Base-by-base conservation (phyloP, 805 yeast genomes). In the Candida dendrica region DNA sequence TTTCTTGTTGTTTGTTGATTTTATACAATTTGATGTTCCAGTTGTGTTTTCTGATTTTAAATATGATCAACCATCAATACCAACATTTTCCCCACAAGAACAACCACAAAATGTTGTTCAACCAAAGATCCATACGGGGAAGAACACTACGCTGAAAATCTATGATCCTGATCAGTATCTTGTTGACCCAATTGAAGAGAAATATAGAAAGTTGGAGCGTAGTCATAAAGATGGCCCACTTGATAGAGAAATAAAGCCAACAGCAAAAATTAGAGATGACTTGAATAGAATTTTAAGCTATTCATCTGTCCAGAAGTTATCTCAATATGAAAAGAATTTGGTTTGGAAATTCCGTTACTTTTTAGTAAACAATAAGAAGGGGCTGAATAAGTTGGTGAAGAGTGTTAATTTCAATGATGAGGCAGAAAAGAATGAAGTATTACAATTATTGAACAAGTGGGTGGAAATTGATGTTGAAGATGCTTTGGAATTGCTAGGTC, bases 301-400 rank as follows among this genome's bases (percentile, higher is more conserved):
- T 54, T 90, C 96, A 3, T 89, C 96, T 4, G 91, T 87, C 36
- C 85, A 85, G 41, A 84, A 80, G 50, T 67, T 93, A 37, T 74
- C 82, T 6, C 90, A 84, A 40, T 80, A 82, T 55, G 96, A 91
- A 50, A 87, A 84, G 65, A 87, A 88, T 48, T 63, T 88, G 54
- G 72, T 91, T 9, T 91, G 98, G 97, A 86, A 84, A 60, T 91
- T 84, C 61, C 66, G 98, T 41, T 93, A 85, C 63, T 90, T 81
- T 60, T 63, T 85, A 16, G 67, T 84, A n/a, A 74, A 80, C 41
- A 79, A 79, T 51, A 77, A 77, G 53, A 76, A 72, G 42, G 82
- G 83, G 2, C 66, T 86, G 42, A 82, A 90, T 22, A 91, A 91
- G 60, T 81, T 93, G 46, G 72, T 91, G 48, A 88, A 89, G 59